Percentiles rank a stretch among this genome's conserved stretches.
Evolutionary conservation across 2,329 filamentous ascomycete species (phyloP).

Genomic region (Cladosporium sp.): DNA sequence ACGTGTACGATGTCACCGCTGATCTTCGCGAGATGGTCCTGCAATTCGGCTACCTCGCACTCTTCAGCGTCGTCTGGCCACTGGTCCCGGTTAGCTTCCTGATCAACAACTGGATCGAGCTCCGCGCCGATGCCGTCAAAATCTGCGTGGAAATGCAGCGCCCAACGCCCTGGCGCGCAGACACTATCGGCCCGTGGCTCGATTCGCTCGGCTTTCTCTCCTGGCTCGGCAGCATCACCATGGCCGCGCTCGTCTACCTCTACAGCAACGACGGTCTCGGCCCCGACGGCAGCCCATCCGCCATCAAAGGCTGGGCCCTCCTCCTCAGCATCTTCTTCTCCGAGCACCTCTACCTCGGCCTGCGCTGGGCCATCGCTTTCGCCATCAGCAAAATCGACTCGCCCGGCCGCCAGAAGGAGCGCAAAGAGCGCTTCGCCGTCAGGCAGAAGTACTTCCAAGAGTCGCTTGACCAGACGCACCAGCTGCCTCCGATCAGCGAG

Average conservation of each 20-base stretch:
- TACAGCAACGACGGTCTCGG: conserved; percentile 72
- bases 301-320: conserved; percentile 77
- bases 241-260: conserved; percentile 83
- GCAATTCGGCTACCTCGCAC: conserved; percentile 76
- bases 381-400: conserved; percentile 80
- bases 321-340: conserved; percentile 80
- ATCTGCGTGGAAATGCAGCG: conserved; percentile 87
- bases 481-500: conserved; percentile 48
- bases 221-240: conserved; percentile 89
- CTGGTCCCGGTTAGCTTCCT: conserved; percentile 87
- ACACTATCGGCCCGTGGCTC: conserved; percentile 93
- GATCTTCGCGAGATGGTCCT: conserved; percentile 95
- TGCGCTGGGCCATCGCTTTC: conserved; percentile 70
- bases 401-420: conserved; percentile 81
- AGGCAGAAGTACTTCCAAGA: conserved; percentile 78
- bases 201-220: conserved; percentile 83
- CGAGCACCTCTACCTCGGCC: conserved; percentile 84
- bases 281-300: conserved; percentile 64
- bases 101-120: conserved; percentile 93
- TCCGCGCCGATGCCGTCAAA: conserved; percentile 91
- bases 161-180: conserved; percentile 83
- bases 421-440: conserved; percentile 75
- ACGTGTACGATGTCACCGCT: conserved; percentile 81
- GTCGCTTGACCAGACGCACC: conserved; percentile 60
- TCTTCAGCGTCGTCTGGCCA: conserved; percentile 95